phyloP scores from a whole-genome alignment of 2,329 filamentous ascomycete genomes.

The Xylariales sp. region DNA sequence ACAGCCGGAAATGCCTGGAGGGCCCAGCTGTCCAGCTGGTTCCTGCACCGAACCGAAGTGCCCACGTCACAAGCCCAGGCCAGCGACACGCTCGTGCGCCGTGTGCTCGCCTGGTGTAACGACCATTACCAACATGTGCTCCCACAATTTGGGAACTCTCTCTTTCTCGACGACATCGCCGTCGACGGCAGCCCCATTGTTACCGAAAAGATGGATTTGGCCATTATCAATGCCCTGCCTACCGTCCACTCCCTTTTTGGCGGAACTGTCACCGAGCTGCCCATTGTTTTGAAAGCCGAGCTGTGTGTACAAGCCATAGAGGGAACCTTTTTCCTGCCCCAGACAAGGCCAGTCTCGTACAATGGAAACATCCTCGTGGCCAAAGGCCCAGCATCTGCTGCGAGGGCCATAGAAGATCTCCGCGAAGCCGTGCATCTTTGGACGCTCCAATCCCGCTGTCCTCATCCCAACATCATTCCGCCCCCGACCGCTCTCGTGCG shows the following conservation, averaged over 20 bases:
- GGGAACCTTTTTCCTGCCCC: slow-evolving; percentile 4
- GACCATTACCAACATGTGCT: slow-evolving; percentile 1
- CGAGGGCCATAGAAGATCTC: slow-evolving; percentile 4
- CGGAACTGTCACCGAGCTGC: not conserved
- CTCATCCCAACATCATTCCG: not conserved
- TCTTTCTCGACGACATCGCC: not conserved
- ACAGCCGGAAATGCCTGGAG: not conserved
- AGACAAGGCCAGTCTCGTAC: slow-evolving; percentile 11
- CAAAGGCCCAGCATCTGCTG: slow-evolving; percentile 8
- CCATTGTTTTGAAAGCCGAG: slow-evolving; percentile 5
- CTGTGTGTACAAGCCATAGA: slow-evolving; percentile 4
- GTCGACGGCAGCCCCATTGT: not conserved
- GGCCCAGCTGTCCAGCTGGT: not conserved
- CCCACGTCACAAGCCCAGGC: not conserved
- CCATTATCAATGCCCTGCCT: slow-evolving; percentile 8
- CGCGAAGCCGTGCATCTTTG: slow-evolving; percentile 6
- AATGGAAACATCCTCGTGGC: slow-evolving; percentile 12
- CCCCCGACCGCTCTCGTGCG: slow-evolving; percentile 8
- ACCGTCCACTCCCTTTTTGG: slow-evolving; percentile 4
- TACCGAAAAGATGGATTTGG: slow-evolving; percentile 5
- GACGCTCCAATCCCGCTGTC: not conserved
- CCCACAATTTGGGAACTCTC: slow-evolving; percentile 1
- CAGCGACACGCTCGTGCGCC: not conserved
- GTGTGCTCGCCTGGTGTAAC: not conserved
- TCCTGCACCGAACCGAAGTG: not conserved